These are phyloP conservation scores for Pterocarpus santalinus DNA, from an alignment of 306 rosid genomes.

Conservation along the genomic window DNA sequence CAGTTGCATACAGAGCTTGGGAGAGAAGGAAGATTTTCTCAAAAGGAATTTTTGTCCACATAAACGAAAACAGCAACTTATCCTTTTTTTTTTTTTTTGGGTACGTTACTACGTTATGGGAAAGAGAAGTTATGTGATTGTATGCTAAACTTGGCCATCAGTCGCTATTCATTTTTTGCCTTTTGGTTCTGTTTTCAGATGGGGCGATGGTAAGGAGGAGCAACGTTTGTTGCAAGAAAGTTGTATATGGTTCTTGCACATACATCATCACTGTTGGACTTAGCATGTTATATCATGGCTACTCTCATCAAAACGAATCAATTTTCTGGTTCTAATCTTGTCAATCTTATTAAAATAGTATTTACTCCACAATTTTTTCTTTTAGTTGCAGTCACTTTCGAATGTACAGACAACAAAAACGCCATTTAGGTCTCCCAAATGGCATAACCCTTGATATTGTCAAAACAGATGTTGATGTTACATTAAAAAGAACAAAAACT, in stretches of 20 bases:
- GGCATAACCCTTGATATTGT: conserved; percentile 35
- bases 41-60: background rate
- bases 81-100: no score
- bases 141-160: no score
- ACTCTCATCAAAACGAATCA: background rate
- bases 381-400: conserved; percentile 33
- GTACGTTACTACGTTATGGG: no score
- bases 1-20: background rate
- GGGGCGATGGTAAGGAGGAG: background rate
- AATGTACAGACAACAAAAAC: conserved; percentile 30
- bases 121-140: background rate
- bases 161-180: no score
- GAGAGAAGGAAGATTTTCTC: background rate
- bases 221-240: background rate
- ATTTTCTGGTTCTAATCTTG: background rate
- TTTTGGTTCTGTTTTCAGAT: background rate
- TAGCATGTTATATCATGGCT: background rate
- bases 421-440: conserved; percentile 23
- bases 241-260: background rate
- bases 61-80: background rate
- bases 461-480: conserved; percentile 38
- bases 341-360: background rate
- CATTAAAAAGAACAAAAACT: background rate
- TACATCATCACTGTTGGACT: background rate
- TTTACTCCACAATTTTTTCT: background rate